These are phyloP conservation scores for Luffa acutangula DNA, from an alignment of 306 rosid species.

Conservation along the genomic window DNA sequence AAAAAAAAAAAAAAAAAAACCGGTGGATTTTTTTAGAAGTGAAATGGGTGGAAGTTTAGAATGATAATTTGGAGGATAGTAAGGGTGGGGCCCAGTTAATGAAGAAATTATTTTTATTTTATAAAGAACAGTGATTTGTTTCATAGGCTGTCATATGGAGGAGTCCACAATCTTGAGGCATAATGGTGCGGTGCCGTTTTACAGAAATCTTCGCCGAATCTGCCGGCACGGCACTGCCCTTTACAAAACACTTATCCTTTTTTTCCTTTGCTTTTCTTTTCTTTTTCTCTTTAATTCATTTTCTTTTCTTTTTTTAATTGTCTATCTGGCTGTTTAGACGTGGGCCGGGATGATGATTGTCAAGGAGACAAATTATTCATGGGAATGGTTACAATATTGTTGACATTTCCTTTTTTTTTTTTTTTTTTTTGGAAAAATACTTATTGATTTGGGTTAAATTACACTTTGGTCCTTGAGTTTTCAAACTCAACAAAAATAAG, in stretches of 20 bases:
- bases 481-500: too few species aligned
- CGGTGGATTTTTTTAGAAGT: too few species aligned
- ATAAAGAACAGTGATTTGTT: background rate
- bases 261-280: background rate
- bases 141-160: background rate
- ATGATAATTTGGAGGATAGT: background rate
- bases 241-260: background rate
- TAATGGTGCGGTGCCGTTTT: background rate
- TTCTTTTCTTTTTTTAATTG: background rate
- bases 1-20: too few species aligned
- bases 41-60: too few species aligned
- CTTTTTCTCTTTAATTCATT: background rate
- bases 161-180: background rate
- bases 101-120: background rate
- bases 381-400: too few species aligned
- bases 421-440: too few species aligned
- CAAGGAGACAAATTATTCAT: too few species aligned
- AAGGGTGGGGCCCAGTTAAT: background rate
- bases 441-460: too few species aligned
- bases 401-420: too few species aligned
- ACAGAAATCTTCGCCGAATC: conserved; percentile 7
- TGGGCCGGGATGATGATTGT: background rate
- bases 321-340: background rate
- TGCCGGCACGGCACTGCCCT: background rate
- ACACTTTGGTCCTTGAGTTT: too few species aligned